phyloP scores from a whole-genome alignment of 805 yeast genomes.

The Maudiozyma serrabonitensis region DNA sequence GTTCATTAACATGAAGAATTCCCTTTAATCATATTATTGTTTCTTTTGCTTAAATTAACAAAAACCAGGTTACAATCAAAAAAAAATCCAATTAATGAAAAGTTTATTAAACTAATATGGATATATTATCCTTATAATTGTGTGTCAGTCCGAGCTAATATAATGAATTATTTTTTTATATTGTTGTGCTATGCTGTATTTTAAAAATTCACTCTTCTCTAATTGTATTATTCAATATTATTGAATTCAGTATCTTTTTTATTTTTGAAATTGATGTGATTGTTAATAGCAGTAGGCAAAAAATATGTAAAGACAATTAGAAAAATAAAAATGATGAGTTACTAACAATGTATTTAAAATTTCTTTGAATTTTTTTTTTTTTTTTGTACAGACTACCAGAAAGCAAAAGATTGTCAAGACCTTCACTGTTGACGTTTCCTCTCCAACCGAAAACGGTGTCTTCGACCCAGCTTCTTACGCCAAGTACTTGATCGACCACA shows the following conservation, averaged over 20 bases:
- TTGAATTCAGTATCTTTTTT: neutral
- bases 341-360: constrained; percentile 3
- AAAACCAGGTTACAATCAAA: no score
- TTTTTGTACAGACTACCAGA: constrained; percentile 57
- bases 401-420: constrained; percentile 76
- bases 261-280: constrained; percentile 17
- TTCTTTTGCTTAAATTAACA: no score
- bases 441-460: constrained; percentile 95
- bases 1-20: constrained; percentile 27
- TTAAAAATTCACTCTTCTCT: constrained; percentile 22
- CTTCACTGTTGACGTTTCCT: constrained; percentile 91
- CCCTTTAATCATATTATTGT: no score
- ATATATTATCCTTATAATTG: no score
- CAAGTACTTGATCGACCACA: constrained; percentile 97
- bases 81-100: no score
- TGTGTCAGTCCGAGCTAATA: neutral
- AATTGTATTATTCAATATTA: no score
- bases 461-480: constrained; percentile 96
- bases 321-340: neutral
- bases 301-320: no score
- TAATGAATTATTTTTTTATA: neutral
- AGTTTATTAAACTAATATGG: neutral
- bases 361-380: constrained; percentile 3
- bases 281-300: constrained; percentile 33
- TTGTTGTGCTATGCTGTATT: constrained; percentile 21